A percentile compares a stretch with the other conserved stretches of the same genome.
Evolutionary conservation across 768 basidiomycete genomes (phyloP).

Genomic region (Cyclocybe aegerita): DNA sequence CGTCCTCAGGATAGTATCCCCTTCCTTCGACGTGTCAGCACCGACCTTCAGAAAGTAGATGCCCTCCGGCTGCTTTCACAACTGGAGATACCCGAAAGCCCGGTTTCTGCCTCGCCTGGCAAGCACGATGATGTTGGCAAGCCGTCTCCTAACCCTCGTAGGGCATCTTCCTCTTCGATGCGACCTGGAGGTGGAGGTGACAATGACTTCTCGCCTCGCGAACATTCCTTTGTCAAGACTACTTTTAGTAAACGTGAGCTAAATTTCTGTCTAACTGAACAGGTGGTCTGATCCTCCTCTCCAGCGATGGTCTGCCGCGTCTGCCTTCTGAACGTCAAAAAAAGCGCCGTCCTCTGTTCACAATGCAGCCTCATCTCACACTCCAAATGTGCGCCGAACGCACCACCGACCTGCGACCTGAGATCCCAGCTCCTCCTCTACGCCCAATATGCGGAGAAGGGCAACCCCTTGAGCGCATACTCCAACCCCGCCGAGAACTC

Average conservation of each 20-base stretch:
- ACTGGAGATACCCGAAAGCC: slow-evolving; percentile 43
- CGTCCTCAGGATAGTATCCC: slow-evolving; percentile 95
- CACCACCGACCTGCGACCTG: slow-evolving; percentile 80
- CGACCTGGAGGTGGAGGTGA: slow-evolving; percentile 36
- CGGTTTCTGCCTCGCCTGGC: slow-evolving; percentile 31
- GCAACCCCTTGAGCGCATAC: slow-evolving; percentile 52
- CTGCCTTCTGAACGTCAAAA: slow-evolving; percentile 78
- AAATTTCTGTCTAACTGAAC: slow-evolving; percentile 6
- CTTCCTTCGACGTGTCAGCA: slow-evolving; percentile 88
- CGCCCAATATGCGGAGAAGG: slow-evolving; percentile 75
- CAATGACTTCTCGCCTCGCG: slow-evolving; percentile 58
- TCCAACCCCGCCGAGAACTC: slow-evolving; percentile 50
- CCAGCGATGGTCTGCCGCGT: slow-evolving; percentile 87
- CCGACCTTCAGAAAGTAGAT: slow-evolving; percentile 78
- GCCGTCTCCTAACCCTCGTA: slow-evolving; percentile 36
- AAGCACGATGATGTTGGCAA: slow-evolving; percentile 35
- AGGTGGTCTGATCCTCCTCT: slow-evolving; percentile 11
- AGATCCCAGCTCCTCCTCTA: slow-evolving; percentile 78
- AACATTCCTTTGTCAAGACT: slow-evolving; percentile 89
- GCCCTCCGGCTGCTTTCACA: slow-evolving; percentile 52
- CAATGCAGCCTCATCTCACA: slow-evolving; percentile 91
- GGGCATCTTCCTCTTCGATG: slow-evolving; percentile 38
- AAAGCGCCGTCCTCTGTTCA: slow-evolving; percentile 83
- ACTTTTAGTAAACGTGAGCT: slow-evolving; percentile 86
- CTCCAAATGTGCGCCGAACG: slow-evolving; percentile 68